Evolutionary conservation across 2,329 filamentous ascomycete species (phyloP).

Genomic region (Corinectria fuckeliana): DNA sequence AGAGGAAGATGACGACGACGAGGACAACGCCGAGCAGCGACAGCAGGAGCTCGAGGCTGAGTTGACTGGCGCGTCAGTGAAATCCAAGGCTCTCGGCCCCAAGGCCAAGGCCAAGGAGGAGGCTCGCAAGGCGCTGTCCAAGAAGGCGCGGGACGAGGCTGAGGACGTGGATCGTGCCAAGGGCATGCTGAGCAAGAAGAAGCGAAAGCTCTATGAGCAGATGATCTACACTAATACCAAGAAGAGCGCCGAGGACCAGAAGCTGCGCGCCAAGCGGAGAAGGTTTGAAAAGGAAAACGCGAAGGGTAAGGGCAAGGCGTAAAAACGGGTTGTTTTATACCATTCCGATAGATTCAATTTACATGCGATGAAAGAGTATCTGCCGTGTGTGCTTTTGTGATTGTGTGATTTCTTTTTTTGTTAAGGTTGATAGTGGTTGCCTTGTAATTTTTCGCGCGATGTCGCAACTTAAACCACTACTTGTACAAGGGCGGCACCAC

Average conservation of each 20-base stretch:
- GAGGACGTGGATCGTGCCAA: constrained; percentile 93
- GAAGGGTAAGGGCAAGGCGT: constrained; percentile 48
- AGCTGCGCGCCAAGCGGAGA: constrained; percentile 86
- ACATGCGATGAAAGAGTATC: constrained; percentile 31
- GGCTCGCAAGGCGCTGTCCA: constrained; percentile 70
- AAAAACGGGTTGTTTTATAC: constrained; percentile 39
- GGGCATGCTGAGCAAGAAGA: constrained; percentile 98
- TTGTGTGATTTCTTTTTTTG: not conserved
- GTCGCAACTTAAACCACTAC: constrained; percentile 25
- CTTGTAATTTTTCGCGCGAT: constrained; percentile 27
- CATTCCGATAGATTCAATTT: constrained; percentile 39
- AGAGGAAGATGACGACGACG: constrained; percentile 49
- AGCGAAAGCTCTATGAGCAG: constrained; percentile 96
- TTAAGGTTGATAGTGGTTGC: not conserved
- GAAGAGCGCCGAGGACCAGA: constrained; percentile 88
- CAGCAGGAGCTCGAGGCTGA: constrained; percentile 95
- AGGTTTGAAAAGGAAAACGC: constrained; percentile 76
- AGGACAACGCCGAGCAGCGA: constrained; percentile 74
- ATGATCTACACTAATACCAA: constrained; percentile 96
- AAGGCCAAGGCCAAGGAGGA: constrained; percentile 72
- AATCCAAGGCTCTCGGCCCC: constrained; percentile 53
- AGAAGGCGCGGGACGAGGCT: constrained; percentile 75
- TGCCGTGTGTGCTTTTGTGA: constrained; percentile 4
- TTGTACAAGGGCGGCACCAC: not conserved
- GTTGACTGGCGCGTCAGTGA: constrained; percentile 71